Conservation (phyloP, 768 basidiomycete genomes). For the Termitomyces sp. region DNA sequence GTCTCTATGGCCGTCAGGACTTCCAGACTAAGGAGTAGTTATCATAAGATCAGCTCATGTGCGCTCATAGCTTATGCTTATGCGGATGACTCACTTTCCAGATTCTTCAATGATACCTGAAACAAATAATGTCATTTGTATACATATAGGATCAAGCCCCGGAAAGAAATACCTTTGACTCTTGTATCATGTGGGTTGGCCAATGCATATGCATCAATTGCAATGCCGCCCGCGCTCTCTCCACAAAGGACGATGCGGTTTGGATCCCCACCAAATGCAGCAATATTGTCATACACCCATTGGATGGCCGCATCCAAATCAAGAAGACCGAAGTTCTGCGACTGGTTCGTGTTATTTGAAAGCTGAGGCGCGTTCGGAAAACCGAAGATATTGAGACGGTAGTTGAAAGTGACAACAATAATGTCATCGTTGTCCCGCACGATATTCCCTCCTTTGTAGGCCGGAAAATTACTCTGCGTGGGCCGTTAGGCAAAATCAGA, state of each 20-base stretch:
- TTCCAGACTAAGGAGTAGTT: neutral
- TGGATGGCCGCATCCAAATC: slow-evolving; percentile 31
- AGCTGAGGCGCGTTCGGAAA: slow-evolving; percentile 16
- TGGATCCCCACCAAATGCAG: too few relatives aligned
- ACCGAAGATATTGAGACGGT: too few relatives aligned
- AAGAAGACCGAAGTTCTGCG: slow-evolving; percentile 13
- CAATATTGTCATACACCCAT: too few relatives aligned
- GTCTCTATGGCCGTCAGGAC: neutral
- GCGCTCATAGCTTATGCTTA: too few relatives aligned
- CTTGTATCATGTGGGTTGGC: neutral
- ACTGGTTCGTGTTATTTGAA: slow-evolving; percentile 4
- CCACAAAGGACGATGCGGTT: slow-evolving; percentile 25
- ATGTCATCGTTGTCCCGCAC: slow-evolving; percentile 21
- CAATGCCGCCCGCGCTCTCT: slow-evolving; percentile 28
- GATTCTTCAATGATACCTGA: slow-evolving; percentile 19
- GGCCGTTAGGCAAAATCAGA: neutral
- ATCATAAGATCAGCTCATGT: neutral
- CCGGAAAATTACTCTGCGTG: slow-evolving; percentile 22
- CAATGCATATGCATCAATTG: slow-evolving; percentile 24
- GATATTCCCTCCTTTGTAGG: slow-evolving; percentile 25
- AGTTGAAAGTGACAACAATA: too few relatives aligned
- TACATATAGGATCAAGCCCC: slow-evolving; percentile 7
- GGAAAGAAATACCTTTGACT: slow-evolving; percentile 7
- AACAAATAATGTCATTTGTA: neutral
- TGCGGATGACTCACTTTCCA: neutral